Conservation (phyloP, 176 grass and related monocot species). For the Oryza officinalis region DNA sequence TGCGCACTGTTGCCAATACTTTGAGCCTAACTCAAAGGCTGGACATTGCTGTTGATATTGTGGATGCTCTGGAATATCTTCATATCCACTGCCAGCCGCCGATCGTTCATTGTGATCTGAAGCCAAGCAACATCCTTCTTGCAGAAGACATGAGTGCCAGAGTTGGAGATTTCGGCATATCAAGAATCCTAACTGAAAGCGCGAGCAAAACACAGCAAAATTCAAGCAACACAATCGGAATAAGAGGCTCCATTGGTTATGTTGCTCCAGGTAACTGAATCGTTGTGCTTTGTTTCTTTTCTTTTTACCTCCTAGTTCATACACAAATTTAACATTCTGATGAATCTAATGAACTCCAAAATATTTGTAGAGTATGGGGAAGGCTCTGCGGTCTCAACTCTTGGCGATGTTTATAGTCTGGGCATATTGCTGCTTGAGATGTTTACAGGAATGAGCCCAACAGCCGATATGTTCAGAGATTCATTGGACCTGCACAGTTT, state of each 20-base stretch:
- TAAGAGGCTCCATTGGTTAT: constrained; percentile 53
- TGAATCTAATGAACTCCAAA: not conserved
- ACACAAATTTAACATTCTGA: not conserved
- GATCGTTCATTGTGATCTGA: constrained; percentile 62
- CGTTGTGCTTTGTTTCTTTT: not conserved
- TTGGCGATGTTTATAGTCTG: constrained; percentile 29
- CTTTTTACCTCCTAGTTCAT: not conserved
- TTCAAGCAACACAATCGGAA: constrained; percentile 13
- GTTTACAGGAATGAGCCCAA: constrained; percentile 38
- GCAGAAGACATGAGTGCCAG: constrained; percentile 53
- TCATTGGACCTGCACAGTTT: constrained; percentile 12
- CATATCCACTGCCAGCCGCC: constrained; percentile 31
- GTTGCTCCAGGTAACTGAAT: constrained; percentile 47
- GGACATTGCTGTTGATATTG: constrained; percentile 13
- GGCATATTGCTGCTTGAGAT: constrained; percentile 37
- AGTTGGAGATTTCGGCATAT: constrained; percentile 53
- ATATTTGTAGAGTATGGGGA: constrained; percentile 31
- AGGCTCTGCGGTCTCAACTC: not conserved
- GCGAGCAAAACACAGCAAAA: not conserved
- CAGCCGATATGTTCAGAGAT: constrained; percentile 14
- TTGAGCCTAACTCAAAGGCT: constrained; percentile 25
- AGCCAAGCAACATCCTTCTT: constrained; percentile 64
- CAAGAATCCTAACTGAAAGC: constrained; percentile 38
- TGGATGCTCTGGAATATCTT: constrained; percentile 39
- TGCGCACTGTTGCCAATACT: not conserved